phyloP scores from a whole-genome alignment of 768 basidiomycete genomes.

The Atractiella rhizophila region DNA sequence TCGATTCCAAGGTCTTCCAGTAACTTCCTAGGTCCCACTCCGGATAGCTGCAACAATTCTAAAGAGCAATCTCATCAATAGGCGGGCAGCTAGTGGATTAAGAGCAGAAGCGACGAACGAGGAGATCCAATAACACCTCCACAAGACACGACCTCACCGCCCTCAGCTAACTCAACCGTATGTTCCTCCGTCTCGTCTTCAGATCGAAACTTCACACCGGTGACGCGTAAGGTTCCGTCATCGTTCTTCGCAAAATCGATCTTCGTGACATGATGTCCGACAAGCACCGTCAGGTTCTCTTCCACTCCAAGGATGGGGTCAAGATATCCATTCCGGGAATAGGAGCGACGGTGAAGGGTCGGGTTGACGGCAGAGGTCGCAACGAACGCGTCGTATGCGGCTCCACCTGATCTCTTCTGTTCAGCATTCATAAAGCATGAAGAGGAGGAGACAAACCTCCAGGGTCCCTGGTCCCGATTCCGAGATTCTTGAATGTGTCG shows the following conservation, averaged over 20 bases:
- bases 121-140: conserved; percentile 18
- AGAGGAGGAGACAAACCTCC: too few species aligned
- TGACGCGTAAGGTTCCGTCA: conserved; percentile 19
- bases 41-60: conserved; percentile 26
- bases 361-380: conserved; percentile 23
- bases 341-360: conserved; percentile 18
- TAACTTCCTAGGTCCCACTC: conserved; percentile 24
- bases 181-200: conserved; percentile 12
- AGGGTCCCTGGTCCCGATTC: conserved; percentile 10
- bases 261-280: conserved; percentile 24
- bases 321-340: conserved; percentile 24
- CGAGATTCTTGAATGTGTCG: conserved; percentile 12
- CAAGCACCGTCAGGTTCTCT: conserved; percentile 25
- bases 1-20: conserved; percentile 20
- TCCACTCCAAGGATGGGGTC: conserved; percentile 17
- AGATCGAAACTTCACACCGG: conserved; percentile 23
- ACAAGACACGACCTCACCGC: conserved; percentile 26
- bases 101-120: conserved; percentile 1
- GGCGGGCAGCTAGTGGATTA: not conserved
- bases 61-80: not conserved
- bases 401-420: too few species aligned
- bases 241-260: conserved; percentile 20
- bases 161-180: conserved; percentile 23
- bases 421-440: too few species aligned
- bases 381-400: conserved; percentile 16